Evolutionary conservation across 306 rosid species (phyloP), one percentile per base, ranked within the genome.

Genomic region (Castanopsis chinensis): DNA sequence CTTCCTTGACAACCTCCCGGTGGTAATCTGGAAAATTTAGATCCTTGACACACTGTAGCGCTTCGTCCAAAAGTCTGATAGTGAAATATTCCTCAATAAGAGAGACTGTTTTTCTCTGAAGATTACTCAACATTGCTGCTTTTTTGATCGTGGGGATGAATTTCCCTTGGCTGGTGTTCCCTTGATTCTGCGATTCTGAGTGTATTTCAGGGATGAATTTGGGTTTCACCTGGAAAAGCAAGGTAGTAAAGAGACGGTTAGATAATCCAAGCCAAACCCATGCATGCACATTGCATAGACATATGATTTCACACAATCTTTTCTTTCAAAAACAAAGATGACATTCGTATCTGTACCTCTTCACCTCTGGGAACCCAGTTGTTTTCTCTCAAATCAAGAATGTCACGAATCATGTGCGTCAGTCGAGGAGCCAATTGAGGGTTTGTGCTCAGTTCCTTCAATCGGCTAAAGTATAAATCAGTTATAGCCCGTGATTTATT

Each of bases 341-440:
- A 54, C 52, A 37, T 18, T 30, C 11, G 49, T 21, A 9, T 21
- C 8, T 35, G 58, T 86, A 94, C 98, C 98, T 94, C 97, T 78
- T 94, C 92, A 4, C 97, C 91, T 77, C 97, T 88, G 37, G 98
- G 98, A 82, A 94, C 78, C 98, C 98, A 94, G 51, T 83, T 88
- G 73, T 88, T 87, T 75, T 37, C 45, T 37, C 45, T 37, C 45
- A 7, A 37, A 7, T 37, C 45, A 37, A 37, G 45, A 37, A 37
- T 86, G 78, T 91, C 85, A 12, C 97, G 97, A 53, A 94, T 84
- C 98, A 94, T 87, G 82, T 90, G 90, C 82, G 88, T 91, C 89
- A 91, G 75, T 72, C 98, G 91, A 45, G 91, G 88, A 54, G 86
- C 97, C 88, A 94, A 89, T 54, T 87, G 97, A 45, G 97, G 87